These are phyloP conservation scores for Candida chilensis DNA, from an alignment of 805 yeast species.

Conservation along the genomic window DNA sequence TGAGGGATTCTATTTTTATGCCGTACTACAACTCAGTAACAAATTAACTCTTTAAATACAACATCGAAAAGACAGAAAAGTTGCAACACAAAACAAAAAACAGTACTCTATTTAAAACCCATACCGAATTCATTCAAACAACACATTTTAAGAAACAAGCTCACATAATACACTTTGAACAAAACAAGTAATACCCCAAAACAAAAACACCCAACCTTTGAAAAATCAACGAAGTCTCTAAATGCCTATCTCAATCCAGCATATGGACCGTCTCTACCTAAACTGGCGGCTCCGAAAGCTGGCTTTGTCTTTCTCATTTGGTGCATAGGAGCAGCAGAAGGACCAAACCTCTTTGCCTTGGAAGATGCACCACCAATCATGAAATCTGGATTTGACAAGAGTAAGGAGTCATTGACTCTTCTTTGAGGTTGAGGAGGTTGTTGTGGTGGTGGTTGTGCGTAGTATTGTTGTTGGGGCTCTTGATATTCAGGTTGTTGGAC, in stretches of 20 bases:
- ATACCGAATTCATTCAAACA: neutral
- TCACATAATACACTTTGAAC: neutral
- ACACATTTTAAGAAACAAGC: neutral
- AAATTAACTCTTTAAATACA: too few relatives aligned
- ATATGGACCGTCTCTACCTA: slow-evolving; percentile 32
- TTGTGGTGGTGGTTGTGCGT: slow-evolving; percentile 9
- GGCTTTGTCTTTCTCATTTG: slow-evolving; percentile 6
- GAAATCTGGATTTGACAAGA: slow-evolving; percentile 35
- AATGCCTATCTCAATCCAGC: too few relatives aligned
- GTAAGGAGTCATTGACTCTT: slow-evolving; percentile 1
- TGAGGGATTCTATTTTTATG: too few relatives aligned
- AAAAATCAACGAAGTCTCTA: too few relatives aligned
- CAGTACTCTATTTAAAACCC: slow-evolving; percentile 4
- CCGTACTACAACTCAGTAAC: too few relatives aligned
- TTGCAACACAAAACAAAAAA: too few relatives aligned
- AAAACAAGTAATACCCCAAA: neutral
- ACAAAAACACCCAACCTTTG: too few relatives aligned
- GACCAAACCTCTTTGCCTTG: slow-evolving; percentile 9
- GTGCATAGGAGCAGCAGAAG: slow-evolving; percentile 3
- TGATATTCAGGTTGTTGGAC: slow-evolving; percentile 7
- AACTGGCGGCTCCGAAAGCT: slow-evolving; percentile 10
- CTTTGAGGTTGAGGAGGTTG: slow-evolving; percentile 5
- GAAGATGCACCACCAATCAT: slow-evolving; percentile 8
- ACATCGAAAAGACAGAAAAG: too few relatives aligned
- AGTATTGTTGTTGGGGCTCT: slow-evolving; percentile 6